Base-by-base conservation (phyloP, 2,329 filamentous ascomycete species). In the Ustilaginoidea virens region DNA sequence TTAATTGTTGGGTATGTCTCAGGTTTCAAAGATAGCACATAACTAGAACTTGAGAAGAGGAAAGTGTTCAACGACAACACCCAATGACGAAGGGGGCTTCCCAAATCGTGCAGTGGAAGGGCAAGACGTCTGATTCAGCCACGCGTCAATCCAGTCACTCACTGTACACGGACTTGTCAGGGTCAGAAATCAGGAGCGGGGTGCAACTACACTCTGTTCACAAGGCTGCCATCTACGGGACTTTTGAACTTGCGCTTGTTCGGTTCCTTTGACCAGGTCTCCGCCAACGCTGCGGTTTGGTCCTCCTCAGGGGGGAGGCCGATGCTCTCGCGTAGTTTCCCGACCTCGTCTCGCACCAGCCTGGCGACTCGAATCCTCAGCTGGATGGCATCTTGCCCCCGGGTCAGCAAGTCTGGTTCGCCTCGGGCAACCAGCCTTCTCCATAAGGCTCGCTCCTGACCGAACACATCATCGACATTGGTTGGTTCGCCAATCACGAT, bases 401-500 rank as follows among this genome's bases (percentile, higher is more conserved):
- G 38, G 37, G 57, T 51, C 36, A 58, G 42, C 14, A 39, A 50
- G 43, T 72, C 53, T 37, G 58, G 55, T 40, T 70, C 61, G 39
- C 66, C 47, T 40, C 55, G 49, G 34, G 42, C 42, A 6, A 73
- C 66, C 44, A 94, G 54, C 32, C 65, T 62, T 42, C 68, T 68
- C 90, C 90, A 98, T 30, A 69, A 63, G 18, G 58, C 56, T 33
- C 87, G 66, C 47, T 92, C 57, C 34, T 82, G 80, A 4, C 80
- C 82, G 58, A 94, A 93, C 1, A 75, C 62, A 12, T 58, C 60
- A 33, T 90, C 80, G 1, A 66, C 63, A 44, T 92, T 76, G 1
- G 92, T 62, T 11, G 69, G 69, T 33, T 87, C 74, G 14, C 90
- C 90, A 49, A 93, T 86, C 2, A 74, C 75, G 28, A 93, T 62